Base-by-base conservation (phyloP, 805 yeast genomes). In the Blastobotrys chiropterorum region DNA sequence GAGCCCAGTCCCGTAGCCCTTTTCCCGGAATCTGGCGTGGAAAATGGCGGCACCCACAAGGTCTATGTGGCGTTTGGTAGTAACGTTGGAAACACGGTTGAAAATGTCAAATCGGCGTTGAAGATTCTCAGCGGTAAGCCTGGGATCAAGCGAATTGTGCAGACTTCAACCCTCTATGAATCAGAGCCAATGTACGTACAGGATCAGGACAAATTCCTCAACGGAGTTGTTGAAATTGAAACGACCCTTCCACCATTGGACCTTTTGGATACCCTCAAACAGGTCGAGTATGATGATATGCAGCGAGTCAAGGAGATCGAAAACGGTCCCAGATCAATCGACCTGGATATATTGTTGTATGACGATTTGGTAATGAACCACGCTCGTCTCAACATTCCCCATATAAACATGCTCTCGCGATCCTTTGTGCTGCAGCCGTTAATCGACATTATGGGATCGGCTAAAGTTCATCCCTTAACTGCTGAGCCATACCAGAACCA, bases 311-410 rank as follows among this genome's bases (percentile, higher is more conserved):
- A 94, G 65, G 70, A 81, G 43, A 76, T 88, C 58, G 90, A 86
- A 13, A 94, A 94, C 65, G 97, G 99, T 0, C 99, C 99, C 6
- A 74, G 99, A 53, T 71, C 87, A 11, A 86, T 94, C 49, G 99
- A 94, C 63, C 73, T 94, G 47, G 99, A 94, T 67, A 87, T 94
- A 13, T 59, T 92, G 13, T 69, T 92, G 19, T 92, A 81, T 64
- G 94, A 82, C 61, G 65, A 69, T 47, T 57, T 61, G n/a, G 72
- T 82, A 7, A 55, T 85, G 44, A 84, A 83, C 64, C 71, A 77
- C 0, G 71, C 76, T 0, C 75, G 80, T 38, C 75, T 94, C 59
- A 78, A 77, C 22, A 75, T 94, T 11, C 99, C 99, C 0, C 99
- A 94, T 67, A 80, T 82, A 41, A 76, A 88, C 44, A 85, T 94